Evolutionary conservation across 805 yeast species (phyloP), one percentile per base, ranked within the genome.

Genomic region (Suhomyces sp.): DNA sequence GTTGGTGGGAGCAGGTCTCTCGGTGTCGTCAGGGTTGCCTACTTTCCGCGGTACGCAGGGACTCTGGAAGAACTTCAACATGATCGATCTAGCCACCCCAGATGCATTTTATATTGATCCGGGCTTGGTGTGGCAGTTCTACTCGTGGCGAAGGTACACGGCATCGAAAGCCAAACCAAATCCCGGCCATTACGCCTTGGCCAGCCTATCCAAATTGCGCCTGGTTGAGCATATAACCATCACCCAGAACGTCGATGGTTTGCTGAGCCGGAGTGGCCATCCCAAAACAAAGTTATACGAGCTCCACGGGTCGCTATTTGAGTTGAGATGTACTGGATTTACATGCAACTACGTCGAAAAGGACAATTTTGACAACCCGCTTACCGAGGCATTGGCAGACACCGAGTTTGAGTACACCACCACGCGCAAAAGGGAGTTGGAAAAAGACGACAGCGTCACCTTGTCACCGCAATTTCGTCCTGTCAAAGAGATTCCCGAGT

Each of bases 51-150:
- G 90, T 7, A 68, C 85, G 0, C 84, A 85, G 48, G 93, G 94
- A 0, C 71, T 86, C 27, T 90, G 97, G 96, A 77, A 82, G 55
- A 83, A 83, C 55, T 87, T 82, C 70, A 86, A 86, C 49, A 84
- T 91, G 60, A 85, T 88, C 45, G 97, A 90, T 62, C 73, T 91
- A 44, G 96, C 96, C 6, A 90, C 97, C 0, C 96, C 96, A 0
- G 97, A 90, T 63, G 97, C 96, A 5, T 90, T 91, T 66, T 81
- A 84, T 54, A 74, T 76, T 17, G 92, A 90, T 64, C 96, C 97
- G 0, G 88, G 89, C 0, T 73, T 90, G 8, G 97, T 91, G 6
- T 90, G 97, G 97, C 93, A 88, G 64, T 90, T 88, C 61, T 90
- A 91, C 67, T 77, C 90, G 4, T 82, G 83, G 66, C 71, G 96